Conservation (phyloP, 768 basidiomycete genomes). For the Amanita subjunquillea region DNA sequence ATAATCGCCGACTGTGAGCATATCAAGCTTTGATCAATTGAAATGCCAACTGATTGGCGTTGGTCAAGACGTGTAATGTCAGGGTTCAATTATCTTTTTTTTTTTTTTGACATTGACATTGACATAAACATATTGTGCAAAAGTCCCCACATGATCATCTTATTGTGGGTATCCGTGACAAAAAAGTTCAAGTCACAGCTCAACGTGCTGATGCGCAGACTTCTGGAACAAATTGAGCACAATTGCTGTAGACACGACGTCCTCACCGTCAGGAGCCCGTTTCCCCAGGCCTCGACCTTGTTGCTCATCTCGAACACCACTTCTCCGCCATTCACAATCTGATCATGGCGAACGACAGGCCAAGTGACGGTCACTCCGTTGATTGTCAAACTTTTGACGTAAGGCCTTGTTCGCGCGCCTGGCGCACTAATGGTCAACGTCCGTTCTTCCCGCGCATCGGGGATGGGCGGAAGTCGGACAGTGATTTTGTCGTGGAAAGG, state of each 20-base stretch:
- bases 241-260: background rate
- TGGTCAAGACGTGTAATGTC: background rate
- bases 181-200: background rate
- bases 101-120: background rate
- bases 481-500: constrained; percentile 44
- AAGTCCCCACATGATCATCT: background rate
- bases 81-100: background rate
- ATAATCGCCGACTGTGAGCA: background rate
- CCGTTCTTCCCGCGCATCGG: constrained; percentile 9
- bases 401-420: constrained; percentile 50
- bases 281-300: constrained; percentile 22
- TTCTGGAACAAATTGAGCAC: background rate
- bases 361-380: constrained; percentile 33
- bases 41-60: background rate
- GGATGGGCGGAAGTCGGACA: constrained; percentile 38
- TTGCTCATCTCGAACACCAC: constrained; percentile 60
- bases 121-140: background rate
- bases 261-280: constrained; percentile 9
- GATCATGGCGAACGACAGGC: constrained; percentile 50
- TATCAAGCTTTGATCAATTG: too few species aligned
- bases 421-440: constrained; percentile 40
- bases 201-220: background rate
- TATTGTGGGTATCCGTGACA: too few species aligned
- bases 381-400: constrained; percentile 47
- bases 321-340: constrained; percentile 46